Percentiles rank a stretch among this genome's conserved stretches.
phyloP scores from a whole-genome alignment of 768 basidiomycete species.

The Pleurotus sapidus region DNA sequence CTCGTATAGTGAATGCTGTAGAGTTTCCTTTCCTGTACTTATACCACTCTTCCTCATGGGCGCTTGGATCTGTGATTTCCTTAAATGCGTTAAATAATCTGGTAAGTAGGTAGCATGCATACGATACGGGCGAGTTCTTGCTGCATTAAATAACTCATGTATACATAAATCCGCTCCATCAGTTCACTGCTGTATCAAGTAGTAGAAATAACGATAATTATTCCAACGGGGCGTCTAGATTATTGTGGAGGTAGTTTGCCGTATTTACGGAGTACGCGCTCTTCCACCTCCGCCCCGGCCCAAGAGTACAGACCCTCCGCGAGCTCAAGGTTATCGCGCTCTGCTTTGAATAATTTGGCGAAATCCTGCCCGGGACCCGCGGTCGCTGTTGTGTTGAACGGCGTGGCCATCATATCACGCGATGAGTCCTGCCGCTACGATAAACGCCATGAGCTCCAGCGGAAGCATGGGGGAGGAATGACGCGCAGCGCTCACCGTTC shows the following conservation, averaged over 20 bases:
- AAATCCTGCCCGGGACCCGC: constrained; percentile 77
- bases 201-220: too few relatives aligned
- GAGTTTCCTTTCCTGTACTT: constrained; percentile 4
- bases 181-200: too few relatives aligned
- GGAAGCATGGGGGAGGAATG: constrained; percentile 8
- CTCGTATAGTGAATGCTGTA: constrained; percentile 56
- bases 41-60: constrained; percentile 5
- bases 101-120: too few relatives aligned
- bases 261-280: constrained; percentile 73
- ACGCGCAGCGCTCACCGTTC: constrained; percentile 57
- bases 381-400: constrained; percentile 55
- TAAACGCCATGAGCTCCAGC: not conserved
- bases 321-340: constrained; percentile 90
- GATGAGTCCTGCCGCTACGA: constrained; percentile 75
- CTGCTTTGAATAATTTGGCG: constrained; percentile 85
- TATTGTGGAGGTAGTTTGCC: constrained; percentile 47
- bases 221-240: too few relatives aligned
- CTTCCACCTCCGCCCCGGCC: constrained; percentile 80
- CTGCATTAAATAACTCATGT: too few relatives aligned
- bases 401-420: constrained; percentile 67
- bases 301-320: constrained; percentile 84
- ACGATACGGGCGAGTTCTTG: too few relatives aligned
- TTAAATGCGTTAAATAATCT: not conserved
- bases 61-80: constrained; percentile 5
- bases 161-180: too few relatives aligned